Base-by-base conservation (phyloP, 1,139 yeast species). In the Zygosaccharomyces sapae region DNA sequence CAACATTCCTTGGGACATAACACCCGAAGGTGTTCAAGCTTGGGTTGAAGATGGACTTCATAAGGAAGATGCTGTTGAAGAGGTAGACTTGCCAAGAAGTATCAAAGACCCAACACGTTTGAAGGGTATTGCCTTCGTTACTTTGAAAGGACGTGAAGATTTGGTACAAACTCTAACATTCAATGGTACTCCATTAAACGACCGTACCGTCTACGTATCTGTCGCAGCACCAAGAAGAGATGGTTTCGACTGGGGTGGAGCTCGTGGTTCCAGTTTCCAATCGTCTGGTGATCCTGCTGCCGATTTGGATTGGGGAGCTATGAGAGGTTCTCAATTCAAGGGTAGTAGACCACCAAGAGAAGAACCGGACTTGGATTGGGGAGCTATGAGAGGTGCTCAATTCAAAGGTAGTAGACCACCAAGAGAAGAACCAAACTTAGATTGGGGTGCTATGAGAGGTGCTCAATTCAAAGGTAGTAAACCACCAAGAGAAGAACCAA, bases 171-270 rank as follows among this genome's bases (percentile, higher is more conserved):
- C 94, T 4, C 74, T 90, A 59, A 72, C 74, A 44, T 76, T 85
- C 61, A 77, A 82, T 52, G 81, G 80, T 58, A 68, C 80, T 48
- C 81, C 78, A 53, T 74, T 87, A 61, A 77, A 77, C 50, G 94
- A 89, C 47, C 83, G 96, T 71, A 80, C 81, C 59, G 79, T 88
- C 54, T 86, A 80, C 57, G 87, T 94, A 48, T 80, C 82, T 56
- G 97, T 92, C 49, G 97, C 97, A 45, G 96, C 95, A 50, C 95
- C 95, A 53, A 83, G 79, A 58, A 80, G 74, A 59, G 76, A 71
- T 46, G 77, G 74, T 41, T 53, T 55, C 34, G 62, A 63, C 36
- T 59, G 57, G 61, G 55, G 52, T 42, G 55, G 55, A 18, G 53
- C 54, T 7, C 54, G 58, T 48, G 59, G 59, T 5, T 47, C 55